These are phyloP conservation scores for Acacia confusa DNA, from an alignment of 306 rosid genomes.

Conservation along the genomic window DNA sequence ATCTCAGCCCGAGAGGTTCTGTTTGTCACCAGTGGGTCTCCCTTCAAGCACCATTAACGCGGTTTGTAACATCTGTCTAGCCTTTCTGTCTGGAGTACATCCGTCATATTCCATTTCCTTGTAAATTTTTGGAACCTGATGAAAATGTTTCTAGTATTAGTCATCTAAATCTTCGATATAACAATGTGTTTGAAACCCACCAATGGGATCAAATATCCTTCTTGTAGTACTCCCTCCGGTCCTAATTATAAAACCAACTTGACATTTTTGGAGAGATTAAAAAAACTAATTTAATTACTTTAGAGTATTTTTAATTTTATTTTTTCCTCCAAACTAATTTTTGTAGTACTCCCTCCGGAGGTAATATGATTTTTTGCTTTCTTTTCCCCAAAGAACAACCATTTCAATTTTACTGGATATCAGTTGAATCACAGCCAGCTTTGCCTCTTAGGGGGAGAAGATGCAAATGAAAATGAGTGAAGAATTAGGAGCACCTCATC, in stretches of 20 bases:
- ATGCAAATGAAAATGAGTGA: not conserved
- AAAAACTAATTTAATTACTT: too few species aligned
- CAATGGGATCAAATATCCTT: not conserved
- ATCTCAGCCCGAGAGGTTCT: not conserved
- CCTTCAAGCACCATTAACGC: constrained; percentile 54
- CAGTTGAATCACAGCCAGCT: not conserved
- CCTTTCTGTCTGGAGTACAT: constrained; percentile 78
- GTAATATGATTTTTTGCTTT: not conserved
- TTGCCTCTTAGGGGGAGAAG: not conserved
- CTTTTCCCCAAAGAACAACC: not conserved
- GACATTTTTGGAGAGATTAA: too few species aligned
- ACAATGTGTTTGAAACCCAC: not conserved
- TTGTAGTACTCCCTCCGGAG: too few species aligned
- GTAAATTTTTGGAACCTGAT: constrained; percentile 64
- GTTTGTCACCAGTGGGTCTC: constrained; percentile 23
- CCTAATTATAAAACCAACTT: too few species aligned
- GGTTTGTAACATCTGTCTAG: constrained; percentile 68
- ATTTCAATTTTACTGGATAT: not conserved
- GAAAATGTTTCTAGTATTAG: constrained; percentile 17
- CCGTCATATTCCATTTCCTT: constrained; percentile 65
- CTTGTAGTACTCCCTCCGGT: too few species aligned
- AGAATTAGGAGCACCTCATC: constrained; percentile 43
- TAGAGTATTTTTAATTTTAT: too few species aligned
- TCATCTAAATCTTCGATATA: not conserved
- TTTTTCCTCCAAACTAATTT: too few species aligned